Conservation (phyloP, 2,329 filamentous ascomycete genomes). For the Catunica adiposa region DNA sequence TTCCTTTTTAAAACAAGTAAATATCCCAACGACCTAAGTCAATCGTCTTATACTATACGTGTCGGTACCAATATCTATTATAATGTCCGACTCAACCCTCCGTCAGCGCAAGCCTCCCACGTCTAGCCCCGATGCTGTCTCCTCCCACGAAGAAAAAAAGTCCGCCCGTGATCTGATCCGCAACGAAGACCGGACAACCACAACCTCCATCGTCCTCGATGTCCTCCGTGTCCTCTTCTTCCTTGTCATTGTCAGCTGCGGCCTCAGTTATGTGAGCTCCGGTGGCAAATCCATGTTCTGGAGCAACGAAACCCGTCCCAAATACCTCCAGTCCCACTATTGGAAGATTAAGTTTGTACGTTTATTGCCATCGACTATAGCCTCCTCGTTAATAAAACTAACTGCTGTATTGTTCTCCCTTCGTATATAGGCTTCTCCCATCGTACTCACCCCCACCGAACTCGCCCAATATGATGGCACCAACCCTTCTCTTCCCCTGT, state of each 20-base stretch:
- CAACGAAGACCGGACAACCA: slow-evolving; percentile 45
- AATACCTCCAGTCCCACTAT: slow-evolving; percentile 41
- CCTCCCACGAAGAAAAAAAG: slow-evolving; percentile 15
- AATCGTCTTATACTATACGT: neutral
- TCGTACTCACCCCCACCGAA: slow-evolving; percentile 44
- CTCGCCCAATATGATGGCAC: slow-evolving; percentile 62
- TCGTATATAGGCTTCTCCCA: slow-evolving; percentile 39
- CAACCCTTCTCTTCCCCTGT: slow-evolving; percentile 60
- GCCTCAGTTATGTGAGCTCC: slow-evolving; percentile 61
- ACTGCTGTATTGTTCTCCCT: no score
- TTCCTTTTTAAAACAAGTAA: no score
- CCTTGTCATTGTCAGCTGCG: slow-evolving; percentile 46
- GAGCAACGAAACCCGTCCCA: slow-evolving; percentile 42
- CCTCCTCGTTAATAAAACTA: slow-evolving; percentile 1
- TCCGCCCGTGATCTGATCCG: slow-evolving; percentile 16
- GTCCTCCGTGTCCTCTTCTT: slow-evolving; percentile 53
- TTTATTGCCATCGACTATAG: slow-evolving; percentile 10
- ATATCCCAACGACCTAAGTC: no score
- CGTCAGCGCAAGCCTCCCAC: slow-evolving; percentile 11
- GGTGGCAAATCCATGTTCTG: slow-evolving; percentile 53
- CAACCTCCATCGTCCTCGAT: slow-evolving; percentile 39
- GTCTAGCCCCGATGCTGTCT: neutral
- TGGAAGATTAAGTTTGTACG: slow-evolving; percentile 47
- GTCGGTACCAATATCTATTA: neutral
- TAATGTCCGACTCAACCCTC: slow-evolving; percentile 7